These are phyloP conservation scores for Butyriboletus loyo DNA, from an alignment of 768 basidiomycete species.

Conservation along the genomic window DNA sequence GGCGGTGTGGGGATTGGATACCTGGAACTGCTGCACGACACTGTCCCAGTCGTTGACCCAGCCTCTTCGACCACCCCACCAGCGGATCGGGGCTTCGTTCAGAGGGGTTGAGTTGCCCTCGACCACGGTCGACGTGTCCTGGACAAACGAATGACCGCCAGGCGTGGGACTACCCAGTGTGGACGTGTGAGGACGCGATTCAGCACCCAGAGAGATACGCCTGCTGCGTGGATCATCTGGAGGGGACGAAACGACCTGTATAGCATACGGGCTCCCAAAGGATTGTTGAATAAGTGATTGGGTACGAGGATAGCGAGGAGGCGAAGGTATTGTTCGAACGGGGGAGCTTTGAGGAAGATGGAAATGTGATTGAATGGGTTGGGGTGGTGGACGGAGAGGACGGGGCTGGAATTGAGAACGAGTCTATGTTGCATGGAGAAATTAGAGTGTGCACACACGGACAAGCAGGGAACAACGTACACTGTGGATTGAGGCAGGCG, in stretches of 20 bases:
- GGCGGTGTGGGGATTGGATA: background rate
- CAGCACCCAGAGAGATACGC: conserved; percentile 9
- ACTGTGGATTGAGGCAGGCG: conserved; percentile 7
- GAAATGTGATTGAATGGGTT: conserved; percentile 5
- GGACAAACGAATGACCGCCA: background rate
- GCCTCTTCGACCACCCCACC: conserved; percentile 17
- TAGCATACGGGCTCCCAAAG: background rate
- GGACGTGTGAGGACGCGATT: background rate
- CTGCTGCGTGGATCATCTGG: background rate
- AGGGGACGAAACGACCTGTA: background rate
- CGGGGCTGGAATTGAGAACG: conserved; percentile 6
- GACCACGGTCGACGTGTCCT: background rate
- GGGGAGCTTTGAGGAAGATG: conserved; percentile 1
- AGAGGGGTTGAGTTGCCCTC: conserved; percentile 12
- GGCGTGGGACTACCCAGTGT: background rate
- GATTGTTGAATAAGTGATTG: conserved; percentile 19
- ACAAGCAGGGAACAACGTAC: conserved; percentile 6
- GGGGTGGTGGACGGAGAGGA: conserved; percentile 1
- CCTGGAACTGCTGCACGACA: background rate
- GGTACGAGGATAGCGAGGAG: conserved; percentile 11
- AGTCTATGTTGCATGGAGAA: background rate
- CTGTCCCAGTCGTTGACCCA: conserved; percentile 22
- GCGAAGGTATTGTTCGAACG: background rate
- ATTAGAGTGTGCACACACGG: background rate
- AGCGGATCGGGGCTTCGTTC: conserved; percentile 17